A percentile compares a stretch with the other conserved stretches of the same genome.
These are phyloP conservation scores for Suillus ampliporus DNA, from an alignment of 768 basidiomycete species.

Conservation along the genomic window DNA sequence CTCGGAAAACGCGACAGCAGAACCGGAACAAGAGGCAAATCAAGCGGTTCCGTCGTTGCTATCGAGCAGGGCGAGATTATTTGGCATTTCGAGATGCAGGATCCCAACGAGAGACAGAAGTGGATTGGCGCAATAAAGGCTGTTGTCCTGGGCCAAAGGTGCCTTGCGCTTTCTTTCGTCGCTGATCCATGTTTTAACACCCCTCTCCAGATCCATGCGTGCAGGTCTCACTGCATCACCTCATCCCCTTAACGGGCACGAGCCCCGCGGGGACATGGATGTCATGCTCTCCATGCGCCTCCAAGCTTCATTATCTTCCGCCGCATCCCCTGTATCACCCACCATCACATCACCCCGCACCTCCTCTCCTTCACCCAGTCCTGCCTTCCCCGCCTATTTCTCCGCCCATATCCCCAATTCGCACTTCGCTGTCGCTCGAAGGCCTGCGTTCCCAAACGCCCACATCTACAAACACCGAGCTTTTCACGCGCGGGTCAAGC, in stretches of 20 bases:
- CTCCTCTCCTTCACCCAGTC: constrained; percentile 27
- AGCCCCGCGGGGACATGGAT: constrained; percentile 82
- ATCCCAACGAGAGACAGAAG: constrained; percentile 64
- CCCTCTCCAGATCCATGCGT: constrained; percentile 60
- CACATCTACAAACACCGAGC: constrained; percentile 47
- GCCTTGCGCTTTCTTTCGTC: neutral
- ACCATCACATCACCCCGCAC: constrained; percentile 15
- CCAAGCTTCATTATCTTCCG: constrained; percentile 57
- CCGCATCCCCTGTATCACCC: constrained; percentile 15
- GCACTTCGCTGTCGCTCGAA: constrained; percentile 26
- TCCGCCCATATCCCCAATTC: constrained; percentile 23
- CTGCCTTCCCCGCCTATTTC: constrained; percentile 29
- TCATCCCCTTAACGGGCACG: constrained; percentile 48
- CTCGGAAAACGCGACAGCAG: constrained; percentile 12
- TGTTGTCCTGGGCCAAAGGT: constrained; percentile 64
- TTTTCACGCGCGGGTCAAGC: constrained; percentile 34
- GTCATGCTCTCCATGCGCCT: constrained; percentile 82
- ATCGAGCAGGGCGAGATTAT: constrained; percentile 56
- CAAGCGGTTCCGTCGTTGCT: constrained; percentile 4
- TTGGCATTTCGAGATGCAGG: constrained; percentile 74
- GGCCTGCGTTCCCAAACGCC: constrained; percentile 25
- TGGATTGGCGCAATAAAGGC: constrained; percentile 82
- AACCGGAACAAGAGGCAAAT: neutral
- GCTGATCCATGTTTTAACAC: neutral
- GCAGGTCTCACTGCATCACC: constrained; percentile 64